Conservation (phyloP, 2,329 filamentous ascomycete genomes). For the Myriosclerotinia scirpicola region DNA sequence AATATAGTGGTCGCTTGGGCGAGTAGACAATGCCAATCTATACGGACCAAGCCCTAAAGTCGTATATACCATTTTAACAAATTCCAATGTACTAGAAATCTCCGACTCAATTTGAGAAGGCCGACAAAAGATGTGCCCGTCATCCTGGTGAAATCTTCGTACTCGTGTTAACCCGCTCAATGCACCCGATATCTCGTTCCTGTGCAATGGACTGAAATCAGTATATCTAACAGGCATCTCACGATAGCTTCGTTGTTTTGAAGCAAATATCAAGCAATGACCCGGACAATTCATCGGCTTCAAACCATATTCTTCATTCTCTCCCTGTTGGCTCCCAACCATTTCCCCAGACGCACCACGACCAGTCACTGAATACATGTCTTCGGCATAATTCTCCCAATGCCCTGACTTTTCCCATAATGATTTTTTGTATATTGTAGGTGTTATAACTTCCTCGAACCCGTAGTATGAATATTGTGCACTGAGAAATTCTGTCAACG, state of each 20-base stretch:
- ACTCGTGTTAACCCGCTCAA: conserved; percentile 81
- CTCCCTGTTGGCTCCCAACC: conserved; percentile 48
- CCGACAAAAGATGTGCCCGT: conserved; percentile 87
- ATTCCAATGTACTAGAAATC: conserved; percentile 71
- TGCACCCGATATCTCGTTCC: conserved; percentile 81
- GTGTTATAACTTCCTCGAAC: conserved; percentile 85
- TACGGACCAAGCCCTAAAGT: conserved; percentile 72
- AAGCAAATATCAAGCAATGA: conserved; percentile 80
- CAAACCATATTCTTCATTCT: conserved; percentile 73
- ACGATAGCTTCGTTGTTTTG: conserved; percentile 70
- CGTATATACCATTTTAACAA: conserved; percentile 70
- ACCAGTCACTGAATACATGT: conserved; percentile 82
- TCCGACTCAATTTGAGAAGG: conserved; percentile 73
- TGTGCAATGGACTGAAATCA: conserved; percentile 83
- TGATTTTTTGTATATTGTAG: conserved; percentile 86
- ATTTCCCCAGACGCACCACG: conserved; percentile 36
- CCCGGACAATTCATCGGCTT: conserved; percentile 95
- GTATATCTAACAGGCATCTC: conserved; percentile 82
- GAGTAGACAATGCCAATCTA: conserved; percentile 74
- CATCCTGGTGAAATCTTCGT: conserved; percentile 85
- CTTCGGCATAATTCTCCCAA: conserved; percentile 85
- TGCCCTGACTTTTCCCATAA: conserved; percentile 86
- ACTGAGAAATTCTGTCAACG: conserved; percentile 76
- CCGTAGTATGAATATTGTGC: conserved; percentile 82
- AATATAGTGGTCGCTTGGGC: conserved; percentile 75